Evolutionary conservation across 228 moss, liverwort and hornwort species (phyloP), one percentile per base, ranked within the genome.

Genomic region (Sphagnum magellanicum): DNA sequence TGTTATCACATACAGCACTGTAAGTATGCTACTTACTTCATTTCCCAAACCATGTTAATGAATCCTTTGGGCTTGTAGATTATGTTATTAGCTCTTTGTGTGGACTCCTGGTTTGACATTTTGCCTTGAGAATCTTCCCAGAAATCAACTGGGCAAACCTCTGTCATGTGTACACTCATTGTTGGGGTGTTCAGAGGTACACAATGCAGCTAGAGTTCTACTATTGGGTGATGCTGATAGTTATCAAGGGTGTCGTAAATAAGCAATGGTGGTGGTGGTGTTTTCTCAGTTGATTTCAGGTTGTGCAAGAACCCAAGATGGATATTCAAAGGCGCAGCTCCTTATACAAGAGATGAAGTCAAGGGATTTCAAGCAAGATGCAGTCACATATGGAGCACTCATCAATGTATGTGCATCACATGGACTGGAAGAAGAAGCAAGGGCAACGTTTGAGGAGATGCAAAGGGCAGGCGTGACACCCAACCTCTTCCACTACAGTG

Each of bases 401-500:
- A 89, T 92, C 72, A 90, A 88, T 63, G 92, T 92, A 13, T 92
- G 86, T 70, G 88, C 92, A 68, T 76, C 83, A 53, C 89, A 92
- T 61, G 80, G 86, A 69, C 79, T 92, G 75, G 84, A 85, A 67
- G 85, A 77, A 69, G 89, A 89, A 77, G 92, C 86, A 48, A 69
- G 77, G 69, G 80, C 74, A 52, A 84, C 84, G 46, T 90, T 92
- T 71, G 74, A 80, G 72, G 86, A 90, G 73, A 88, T 92, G 92
- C 73, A 78, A 67, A 80, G 80, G 47, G 74, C 77, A 65, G 92
- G 89, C 51, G 74, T 89, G 53, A 78, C 74, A 73, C 92, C 92
- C 49, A 92, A 92, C 65, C 86, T 92, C 67, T 89, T 92, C 64
- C 89, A 89, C 70, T 92, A 85, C 72, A 85, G 89, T 74, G 76